Evolutionary conservation across 179 eudicot species (phyloP).

Genomic region (Silene noctiflora): DNA sequence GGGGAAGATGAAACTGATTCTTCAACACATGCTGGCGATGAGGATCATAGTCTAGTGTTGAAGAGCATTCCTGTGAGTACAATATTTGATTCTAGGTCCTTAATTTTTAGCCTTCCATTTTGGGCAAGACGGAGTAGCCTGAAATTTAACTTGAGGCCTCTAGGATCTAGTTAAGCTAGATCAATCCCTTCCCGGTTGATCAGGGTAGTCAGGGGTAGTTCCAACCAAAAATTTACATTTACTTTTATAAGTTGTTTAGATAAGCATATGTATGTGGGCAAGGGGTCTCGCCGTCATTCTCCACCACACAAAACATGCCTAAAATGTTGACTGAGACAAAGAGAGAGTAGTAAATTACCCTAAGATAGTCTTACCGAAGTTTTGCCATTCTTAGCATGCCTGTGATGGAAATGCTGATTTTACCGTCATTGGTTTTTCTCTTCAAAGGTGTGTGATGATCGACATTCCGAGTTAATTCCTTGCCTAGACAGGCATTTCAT

Average conservation of each 20-base stretch:
- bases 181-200: too few relatives aligned
- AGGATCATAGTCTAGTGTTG: slow-evolving; percentile 23
- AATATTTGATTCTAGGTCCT: neutral
- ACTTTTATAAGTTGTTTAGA: too few relatives aligned
- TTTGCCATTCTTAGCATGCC: neutral
- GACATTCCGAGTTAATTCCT: slow-evolving; percentile 47
- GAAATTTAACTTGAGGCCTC: too few relatives aligned
- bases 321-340: too few relatives aligned
- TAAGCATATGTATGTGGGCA: too few relatives aligned
- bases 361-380: neutral
- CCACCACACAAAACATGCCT: too few relatives aligned
- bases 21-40: slow-evolving; percentile 26
- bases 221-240: too few relatives aligned
- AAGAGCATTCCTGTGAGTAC: slow-evolving; percentile 43
- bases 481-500: slow-evolving; percentile 47
- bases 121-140: neutral
- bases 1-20: slow-evolving; percentile 37
- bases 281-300: too few relatives aligned
- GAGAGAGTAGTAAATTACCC: too few relatives aligned
- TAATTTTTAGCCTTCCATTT: neutral
- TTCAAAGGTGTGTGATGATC: slow-evolving; percentile 44
- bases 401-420: neutral
- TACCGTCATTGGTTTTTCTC: slow-evolving; percentile 7
- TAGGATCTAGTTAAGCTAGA: too few relatives aligned
- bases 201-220: too few relatives aligned